Base-by-base conservation (phyloP, 208 protist genomes). In the Trypanosomatidae sp. region DNA sequence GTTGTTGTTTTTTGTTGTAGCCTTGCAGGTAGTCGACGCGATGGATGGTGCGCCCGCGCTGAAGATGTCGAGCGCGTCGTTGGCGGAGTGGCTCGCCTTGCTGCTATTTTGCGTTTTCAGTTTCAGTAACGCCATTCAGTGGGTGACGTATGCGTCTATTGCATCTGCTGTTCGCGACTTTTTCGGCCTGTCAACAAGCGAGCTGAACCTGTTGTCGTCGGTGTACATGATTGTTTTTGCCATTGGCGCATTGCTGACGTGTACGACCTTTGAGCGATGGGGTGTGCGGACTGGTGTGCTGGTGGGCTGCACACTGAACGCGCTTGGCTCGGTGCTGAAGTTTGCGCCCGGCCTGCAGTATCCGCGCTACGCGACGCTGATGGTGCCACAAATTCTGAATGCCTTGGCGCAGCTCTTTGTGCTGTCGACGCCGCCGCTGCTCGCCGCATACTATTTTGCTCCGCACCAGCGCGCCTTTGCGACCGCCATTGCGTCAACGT, bases 201-300 rank as follows among this genome's bases (percentile, higher is more conserved):
- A 87, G 72, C 45, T 87, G 39, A 83, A 87, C 51, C 53, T 72
- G 59, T 56, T 87, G 26, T 83, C 71, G 7, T 71, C 67, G 20
- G 63, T 87, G n/a, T 87, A 83, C 55, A 87, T 87, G 77, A 80
- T 87, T 28, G 51, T 86, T 20, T 81, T 77, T 32, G 76, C 61
- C 3, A 50, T 50, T n/a, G 74, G 74, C 8, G 69, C 56, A 0
- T 66, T 70, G 41, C 68, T 84, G 18, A 79, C 70, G 23, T 79
- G 69, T 46, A 79, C 74, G 15, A 74, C 70, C 1, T 84, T 84
- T 53, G 74, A 84, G 54, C 57, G 58, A 0, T 84, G 66, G 58
- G 74, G 74, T 18, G 74, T 84, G n/a, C 66, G 74, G 18, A 56
- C 27, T 13, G 66, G 70, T 11, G 49, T 84, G 16, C 48, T 84